Evolutionary conservation across 768 basidiomycete genomes (phyloP).

Genomic region (Epithele typhae): DNA sequence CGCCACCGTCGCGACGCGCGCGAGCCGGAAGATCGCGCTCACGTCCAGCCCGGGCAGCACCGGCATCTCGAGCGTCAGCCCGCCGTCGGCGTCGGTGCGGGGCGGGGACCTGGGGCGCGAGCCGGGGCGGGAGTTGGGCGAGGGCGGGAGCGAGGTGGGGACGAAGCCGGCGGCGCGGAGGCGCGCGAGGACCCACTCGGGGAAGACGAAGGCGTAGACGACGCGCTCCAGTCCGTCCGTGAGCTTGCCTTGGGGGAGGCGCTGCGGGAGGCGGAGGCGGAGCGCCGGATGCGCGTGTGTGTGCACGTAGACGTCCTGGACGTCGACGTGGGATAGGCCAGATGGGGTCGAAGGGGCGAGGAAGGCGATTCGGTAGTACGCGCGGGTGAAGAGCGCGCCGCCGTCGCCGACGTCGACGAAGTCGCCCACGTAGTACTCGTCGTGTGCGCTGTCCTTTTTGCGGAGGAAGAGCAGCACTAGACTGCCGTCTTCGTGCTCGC

Average conservation of each 20-base stretch:
- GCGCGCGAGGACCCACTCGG: constrained; percentile 1
- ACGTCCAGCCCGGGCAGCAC: constrained; percentile 1
- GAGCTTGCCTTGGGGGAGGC: not conserved
- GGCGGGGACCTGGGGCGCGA: not conserved
- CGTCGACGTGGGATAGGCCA: not conserved
- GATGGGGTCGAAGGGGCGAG: not conserved
- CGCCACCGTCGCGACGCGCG: not conserved
- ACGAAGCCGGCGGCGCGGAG: not conserved
- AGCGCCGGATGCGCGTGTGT: not conserved
- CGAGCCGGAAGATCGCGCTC: not conserved
- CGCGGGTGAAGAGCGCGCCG: not conserved
- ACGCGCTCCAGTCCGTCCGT: not conserved
- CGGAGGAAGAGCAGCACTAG: constrained; percentile 3
- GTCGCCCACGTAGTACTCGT: constrained; percentile 1
- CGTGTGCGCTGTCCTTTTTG: not conserved
- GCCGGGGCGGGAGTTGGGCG: too few species aligned
- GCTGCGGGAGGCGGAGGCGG: not conserved
- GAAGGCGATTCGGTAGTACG: constrained; percentile 1
- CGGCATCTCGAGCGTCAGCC: not conserved
- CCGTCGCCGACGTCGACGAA: constrained; percentile 1
- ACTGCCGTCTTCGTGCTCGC: constrained; percentile 1
- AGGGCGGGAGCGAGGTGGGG: not conserved
- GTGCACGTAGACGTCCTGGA: constrained; percentile 1
- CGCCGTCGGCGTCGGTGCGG: not conserved
- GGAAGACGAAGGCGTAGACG: constrained; percentile 1